Evolutionary conservation across 331 rosid species (phyloP).

Genomic region (Malus hybrid): DNA sequence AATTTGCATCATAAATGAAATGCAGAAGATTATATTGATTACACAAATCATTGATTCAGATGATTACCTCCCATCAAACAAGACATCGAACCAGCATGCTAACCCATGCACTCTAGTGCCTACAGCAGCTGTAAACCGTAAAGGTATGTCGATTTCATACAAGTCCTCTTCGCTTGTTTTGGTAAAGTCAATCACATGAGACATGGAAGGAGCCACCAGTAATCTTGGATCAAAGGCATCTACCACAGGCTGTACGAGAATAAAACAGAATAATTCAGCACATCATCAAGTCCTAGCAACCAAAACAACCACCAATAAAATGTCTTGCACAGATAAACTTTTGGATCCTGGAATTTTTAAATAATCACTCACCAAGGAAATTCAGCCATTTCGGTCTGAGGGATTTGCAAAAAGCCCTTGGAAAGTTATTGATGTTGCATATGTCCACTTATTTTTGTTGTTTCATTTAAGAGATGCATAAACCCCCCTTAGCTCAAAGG

Average conservation of each 20-base stretch:
- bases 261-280: conserved; percentile 3
- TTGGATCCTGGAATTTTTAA: not conserved
- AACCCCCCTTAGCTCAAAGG: not conserved
- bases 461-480: not conserved
- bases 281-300: not conserved
- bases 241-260: conserved; percentile 74
- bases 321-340: not conserved
- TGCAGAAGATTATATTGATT: not conserved
- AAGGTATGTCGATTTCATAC: conserved; percentile 85
- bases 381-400: not conserved
- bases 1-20: not conserved
- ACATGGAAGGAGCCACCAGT: conserved; percentile 68
- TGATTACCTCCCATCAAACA: conserved; percentile 84
- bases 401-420: not conserved
- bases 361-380: not conserved
- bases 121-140: conserved; percentile 65
- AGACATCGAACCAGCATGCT: conserved; percentile 98
- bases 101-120: conserved; percentile 95
- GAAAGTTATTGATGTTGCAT: not conserved
- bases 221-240: conserved; percentile 99
- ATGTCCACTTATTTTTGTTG: not conserved
- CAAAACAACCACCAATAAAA: not conserved
- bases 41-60: conserved; percentile 2
- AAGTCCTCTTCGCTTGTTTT: conserved; percentile 78
- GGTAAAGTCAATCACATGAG: conserved; percentile 77